Base-by-base conservation (phyloP, 495 filamentous ascomycete species). In the Penicillium herquei region DNA sequence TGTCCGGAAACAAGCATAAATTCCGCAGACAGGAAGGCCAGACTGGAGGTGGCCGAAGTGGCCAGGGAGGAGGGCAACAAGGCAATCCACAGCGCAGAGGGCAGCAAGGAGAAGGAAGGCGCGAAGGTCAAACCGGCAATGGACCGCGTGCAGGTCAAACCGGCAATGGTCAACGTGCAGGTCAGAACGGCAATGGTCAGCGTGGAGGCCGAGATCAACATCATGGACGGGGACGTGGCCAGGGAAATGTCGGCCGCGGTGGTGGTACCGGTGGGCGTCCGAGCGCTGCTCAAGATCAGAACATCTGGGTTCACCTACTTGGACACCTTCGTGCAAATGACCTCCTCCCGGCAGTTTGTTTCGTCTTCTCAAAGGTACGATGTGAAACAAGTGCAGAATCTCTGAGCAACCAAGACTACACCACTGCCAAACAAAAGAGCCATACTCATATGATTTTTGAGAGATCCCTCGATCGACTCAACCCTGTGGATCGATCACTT, bases 361-460 rank as follows among this genome's bases (percentile, higher is more conserved):
- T 98, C 70, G 94, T 98, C 43, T 98, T 98, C 71, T 97, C 93
- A 30, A 98, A 98, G 77, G 96, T 90, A 70, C 80, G 94, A 51
- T 98, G 95, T 63, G 93, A 98, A 68, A 89, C 96, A 64, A 98
- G 98, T 66, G 94, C 95, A 9, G 91, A 98, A 61, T 92, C 94
- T 0, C 78, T 98, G 17, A 91, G 88, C 55, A 97, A 95, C 62
- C 87, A 95, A 53, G 95, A 98, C 71, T 97, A 92, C 66, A 92
- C 86, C 69, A 96, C 86, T 16, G 90, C 91, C 8, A 81, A 85
- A 6, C 95, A 98, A 74, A 97, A 96, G 83, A 98, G 94, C 66
- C 82, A 87, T 34, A 92, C 91, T 44, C 95, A 98, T 64, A 97
- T 98, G 91, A 93, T 90, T 42, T 91, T 98, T 48, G 93, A 98